These are phyloP conservation scores for Boletus coccyginus DNA, from an alignment of 768 basidiomycete species.

Conservation along the genomic window DNA sequence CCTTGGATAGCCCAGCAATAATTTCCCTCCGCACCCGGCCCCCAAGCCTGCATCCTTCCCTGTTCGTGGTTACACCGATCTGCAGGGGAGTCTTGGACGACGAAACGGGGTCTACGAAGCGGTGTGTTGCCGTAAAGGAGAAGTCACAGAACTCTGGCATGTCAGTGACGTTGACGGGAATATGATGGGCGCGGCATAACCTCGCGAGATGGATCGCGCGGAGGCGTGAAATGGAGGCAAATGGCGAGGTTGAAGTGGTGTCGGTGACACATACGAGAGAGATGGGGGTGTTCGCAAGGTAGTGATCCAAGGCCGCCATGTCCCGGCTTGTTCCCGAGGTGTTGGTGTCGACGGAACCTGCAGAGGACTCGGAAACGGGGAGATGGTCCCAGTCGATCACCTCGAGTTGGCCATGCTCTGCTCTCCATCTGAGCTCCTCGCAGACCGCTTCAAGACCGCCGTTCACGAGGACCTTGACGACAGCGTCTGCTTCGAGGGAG, in stretches of 20 bases:
- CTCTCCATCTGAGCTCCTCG: constrained; percentile 71
- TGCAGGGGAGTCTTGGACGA: constrained; percentile 55
- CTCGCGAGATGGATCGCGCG: constrained; percentile 60
- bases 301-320: constrained; percentile 44
- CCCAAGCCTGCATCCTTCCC: constrained; percentile 83
- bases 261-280: constrained; percentile 79
- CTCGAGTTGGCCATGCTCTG: constrained; percentile 49
- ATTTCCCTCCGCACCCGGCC: constrained; percentile 81
- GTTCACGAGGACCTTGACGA: constrained; percentile 61
- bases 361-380: constrained; percentile 31
- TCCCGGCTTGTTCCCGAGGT: constrained; percentile 32
- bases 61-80: constrained; percentile 88
- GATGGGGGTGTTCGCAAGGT: constrained; percentile 37
- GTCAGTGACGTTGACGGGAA: constrained; percentile 87
- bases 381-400: constrained; percentile 55
- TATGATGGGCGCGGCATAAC: constrained; percentile 52
- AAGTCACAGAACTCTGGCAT: constrained; percentile 86
- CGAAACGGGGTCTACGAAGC: constrained; percentile 57
- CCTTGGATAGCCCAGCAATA: constrained; percentile 66
- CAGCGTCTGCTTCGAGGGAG: constrained; percentile 75
- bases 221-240: constrained; percentile 17
- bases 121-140: constrained; percentile 81
- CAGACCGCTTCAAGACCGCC: constrained; percentile 52
- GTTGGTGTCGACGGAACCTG: constrained; percentile 1
- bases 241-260: constrained; percentile 54